Evolutionary conservation across 169 alveolate species (phyloP).

Genomic region (Fabrea salina): DNA sequence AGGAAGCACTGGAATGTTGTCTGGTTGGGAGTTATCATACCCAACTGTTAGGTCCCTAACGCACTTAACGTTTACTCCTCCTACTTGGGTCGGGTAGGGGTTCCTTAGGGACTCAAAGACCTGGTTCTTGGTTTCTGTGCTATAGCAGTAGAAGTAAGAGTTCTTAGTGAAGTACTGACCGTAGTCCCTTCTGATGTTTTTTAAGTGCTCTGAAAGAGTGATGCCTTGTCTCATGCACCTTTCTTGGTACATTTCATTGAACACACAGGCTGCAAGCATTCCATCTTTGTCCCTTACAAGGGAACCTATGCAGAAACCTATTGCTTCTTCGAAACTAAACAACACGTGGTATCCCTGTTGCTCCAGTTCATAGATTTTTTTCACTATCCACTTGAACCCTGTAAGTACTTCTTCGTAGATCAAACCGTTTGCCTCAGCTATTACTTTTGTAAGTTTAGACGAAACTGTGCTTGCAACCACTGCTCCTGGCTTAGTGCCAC

Average conservation of each 20-base stretch:
- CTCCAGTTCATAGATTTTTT: conserved; percentile 55
- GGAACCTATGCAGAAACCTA: conserved; percentile 66
- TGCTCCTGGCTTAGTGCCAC: conserved; percentile 43
- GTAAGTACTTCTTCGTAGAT: conserved; percentile 68
- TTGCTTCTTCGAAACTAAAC: conserved; percentile 74
- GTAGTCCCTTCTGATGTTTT: conserved; percentile 43
- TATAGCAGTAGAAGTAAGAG: conserved; percentile 60
- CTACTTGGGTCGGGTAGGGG: conserved; percentile 53
- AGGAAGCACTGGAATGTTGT: conserved; percentile 57
- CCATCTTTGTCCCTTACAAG: conserved; percentile 79
- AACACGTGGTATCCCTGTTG: conserved; percentile 46
- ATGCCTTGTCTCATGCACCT: conserved; percentile 54
- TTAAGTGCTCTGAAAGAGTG: conserved; percentile 47
- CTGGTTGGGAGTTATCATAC: conserved; percentile 68
- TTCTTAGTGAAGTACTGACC: conserved; percentile 71
- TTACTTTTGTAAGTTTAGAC: conserved; percentile 42
- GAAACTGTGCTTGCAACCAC: conserved; percentile 55
- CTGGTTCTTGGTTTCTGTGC: conserved; percentile 42
- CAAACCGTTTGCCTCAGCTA: conserved; percentile 53
- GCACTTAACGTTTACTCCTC: conserved; percentile 47
- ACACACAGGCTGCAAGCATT: conserved; percentile 75
- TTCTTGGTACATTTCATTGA: conserved; percentile 60
- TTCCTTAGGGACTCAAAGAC: conserved; percentile 62
- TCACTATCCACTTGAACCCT: conserved; percentile 77
- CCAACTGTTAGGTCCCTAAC: conserved; percentile 69